These are phyloP conservation scores for Geranium incanum DNA, from an alignment of 441 rosid species.

Conservation along the genomic window DNA sequence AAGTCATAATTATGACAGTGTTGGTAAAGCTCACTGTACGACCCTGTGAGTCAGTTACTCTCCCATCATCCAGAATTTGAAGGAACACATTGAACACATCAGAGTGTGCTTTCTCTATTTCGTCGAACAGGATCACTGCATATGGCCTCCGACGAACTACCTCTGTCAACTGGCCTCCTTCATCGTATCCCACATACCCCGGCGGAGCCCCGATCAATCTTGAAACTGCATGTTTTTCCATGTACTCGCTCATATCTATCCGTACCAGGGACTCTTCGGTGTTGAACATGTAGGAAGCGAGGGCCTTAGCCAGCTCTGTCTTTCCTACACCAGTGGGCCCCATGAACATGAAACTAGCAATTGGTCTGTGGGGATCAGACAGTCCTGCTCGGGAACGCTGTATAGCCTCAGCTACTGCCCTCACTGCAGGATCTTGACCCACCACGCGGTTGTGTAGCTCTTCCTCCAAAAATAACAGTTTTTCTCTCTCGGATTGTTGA, in stretches of 20 bases:
- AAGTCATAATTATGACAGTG: slow-evolving; percentile 92
- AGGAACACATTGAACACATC: slow-evolving; percentile 99
- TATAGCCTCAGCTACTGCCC: slow-evolving; percentile 87
- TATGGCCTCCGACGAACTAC: slow-evolving; percentile 93
- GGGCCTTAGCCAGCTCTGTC: slow-evolving; percentile 90
- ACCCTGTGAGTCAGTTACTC: slow-evolving; percentile 94
- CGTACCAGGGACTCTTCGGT: slow-evolving; percentile 96
- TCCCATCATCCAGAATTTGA: slow-evolving; percentile 94
- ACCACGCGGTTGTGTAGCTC: slow-evolving; percentile 81
- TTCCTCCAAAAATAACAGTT: slow-evolving; percentile 87
- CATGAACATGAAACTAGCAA: slow-evolving; percentile 95
- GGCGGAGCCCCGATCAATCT: slow-evolving; percentile 97
- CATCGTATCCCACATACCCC: slow-evolving; percentile 94
- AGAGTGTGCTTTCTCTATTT: slow-evolving; percentile 95
- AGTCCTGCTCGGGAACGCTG: slow-evolving; percentile 97
- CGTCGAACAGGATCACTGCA: slow-evolving; percentile 84
- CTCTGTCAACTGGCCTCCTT: slow-evolving; percentile 95
- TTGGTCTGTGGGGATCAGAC: slow-evolving; percentile 90
- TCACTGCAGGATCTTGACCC: slow-evolving; percentile 97
- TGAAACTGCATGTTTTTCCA: slow-evolving; percentile 94
- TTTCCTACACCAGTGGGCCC: slow-evolving; percentile 99
- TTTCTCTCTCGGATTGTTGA: slow-evolving; percentile 81
- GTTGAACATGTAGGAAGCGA: slow-evolving; percentile 90
- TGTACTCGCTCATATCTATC: slow-evolving; percentile 98
- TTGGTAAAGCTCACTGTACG: slow-evolving; percentile 94